These are phyloP conservation scores for Umbelopsis sp. DNA, from an alignment of 192 early-diverging fungal species.

Conservation along the genomic window DNA sequence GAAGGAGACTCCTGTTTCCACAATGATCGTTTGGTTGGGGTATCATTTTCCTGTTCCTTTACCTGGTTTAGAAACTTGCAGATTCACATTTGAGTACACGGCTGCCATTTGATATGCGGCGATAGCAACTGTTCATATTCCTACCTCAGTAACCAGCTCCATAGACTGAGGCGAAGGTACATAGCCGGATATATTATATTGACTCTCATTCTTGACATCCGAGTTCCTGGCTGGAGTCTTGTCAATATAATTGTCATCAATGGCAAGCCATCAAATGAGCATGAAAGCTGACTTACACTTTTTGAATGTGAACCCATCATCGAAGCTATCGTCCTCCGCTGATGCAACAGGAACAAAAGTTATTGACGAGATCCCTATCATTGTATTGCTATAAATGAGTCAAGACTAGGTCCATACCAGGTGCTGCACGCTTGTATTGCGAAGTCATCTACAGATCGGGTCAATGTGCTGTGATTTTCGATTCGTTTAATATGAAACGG, in stretches of 20 bases:
- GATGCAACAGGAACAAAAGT: background rate
- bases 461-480: background rate
- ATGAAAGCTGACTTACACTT: background rate
- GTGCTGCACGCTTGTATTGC: background rate
- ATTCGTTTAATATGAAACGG: background rate
- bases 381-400: too few species aligned
- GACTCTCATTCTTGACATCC: background rate
- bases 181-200: background rate
- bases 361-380: too few species aligned
- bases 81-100: too few species aligned
- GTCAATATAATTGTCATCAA: background rate
- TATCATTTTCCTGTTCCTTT: too few species aligned
- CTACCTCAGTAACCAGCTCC: background rate
- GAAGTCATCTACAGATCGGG: background rate
- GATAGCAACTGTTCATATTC: too few species aligned
- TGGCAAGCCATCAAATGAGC: background rate
- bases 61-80: too few species aligned
- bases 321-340: constrained; percentile 9
- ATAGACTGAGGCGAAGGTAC: background rate
- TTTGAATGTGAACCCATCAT: constrained; percentile 7
- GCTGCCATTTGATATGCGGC: too few species aligned
- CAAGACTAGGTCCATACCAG: background rate
- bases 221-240: background rate
- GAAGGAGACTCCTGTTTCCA: background rate
- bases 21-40: too few species aligned